Conservation (phyloP, 2,329 filamentous ascomycete species). For the Pyrenophora graminea region DNA sequence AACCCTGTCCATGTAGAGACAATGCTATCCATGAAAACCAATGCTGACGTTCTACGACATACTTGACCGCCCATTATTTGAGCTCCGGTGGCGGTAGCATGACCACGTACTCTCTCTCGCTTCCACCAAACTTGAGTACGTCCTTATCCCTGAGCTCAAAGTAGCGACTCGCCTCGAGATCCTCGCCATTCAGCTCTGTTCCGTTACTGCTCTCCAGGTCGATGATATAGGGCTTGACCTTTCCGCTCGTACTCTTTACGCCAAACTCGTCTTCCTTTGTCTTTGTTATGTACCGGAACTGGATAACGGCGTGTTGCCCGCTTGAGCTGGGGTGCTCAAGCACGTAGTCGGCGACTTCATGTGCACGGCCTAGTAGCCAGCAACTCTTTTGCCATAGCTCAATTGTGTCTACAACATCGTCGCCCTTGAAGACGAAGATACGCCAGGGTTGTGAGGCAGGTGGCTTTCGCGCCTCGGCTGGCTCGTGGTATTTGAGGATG, state of each 20-base stretch:
- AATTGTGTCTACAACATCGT: constrained; percentile 79
- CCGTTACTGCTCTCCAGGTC: constrained; percentile 94
- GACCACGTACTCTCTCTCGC: constrained; percentile 91
- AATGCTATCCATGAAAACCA: too few relatives aligned
- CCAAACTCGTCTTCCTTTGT: constrained; percentile 83
- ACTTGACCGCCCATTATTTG: background rate
- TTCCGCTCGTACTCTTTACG: constrained; percentile 46
- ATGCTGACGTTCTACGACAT: background rate
- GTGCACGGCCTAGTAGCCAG: constrained; percentile 87
- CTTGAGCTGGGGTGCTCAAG: constrained; percentile 91
- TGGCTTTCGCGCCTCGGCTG: constrained; percentile 87
- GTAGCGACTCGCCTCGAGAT: constrained; percentile 75
- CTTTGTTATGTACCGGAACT: constrained; percentile 85
- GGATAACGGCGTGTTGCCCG: constrained; percentile 93
- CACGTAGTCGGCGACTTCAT: constrained; percentile 76
- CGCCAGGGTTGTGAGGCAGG: constrained; percentile 79
- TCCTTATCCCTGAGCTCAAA: constrained; percentile 88
- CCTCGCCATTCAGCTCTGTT: constrained; percentile 77
- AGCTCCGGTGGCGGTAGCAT: constrained; percentile 66
- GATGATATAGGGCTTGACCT: constrained; percentile 77
- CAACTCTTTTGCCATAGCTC: constrained; percentile 77
- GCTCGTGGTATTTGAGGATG: constrained; percentile 94
- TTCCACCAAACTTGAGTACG: constrained; percentile 83
- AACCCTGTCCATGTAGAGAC: background rate
- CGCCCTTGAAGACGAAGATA: constrained; percentile 88